These are phyloP conservation scores for Tephrocybe sp. DNA, from an alignment of 768 basidiomycete species.

Conservation along the genomic window DNA sequence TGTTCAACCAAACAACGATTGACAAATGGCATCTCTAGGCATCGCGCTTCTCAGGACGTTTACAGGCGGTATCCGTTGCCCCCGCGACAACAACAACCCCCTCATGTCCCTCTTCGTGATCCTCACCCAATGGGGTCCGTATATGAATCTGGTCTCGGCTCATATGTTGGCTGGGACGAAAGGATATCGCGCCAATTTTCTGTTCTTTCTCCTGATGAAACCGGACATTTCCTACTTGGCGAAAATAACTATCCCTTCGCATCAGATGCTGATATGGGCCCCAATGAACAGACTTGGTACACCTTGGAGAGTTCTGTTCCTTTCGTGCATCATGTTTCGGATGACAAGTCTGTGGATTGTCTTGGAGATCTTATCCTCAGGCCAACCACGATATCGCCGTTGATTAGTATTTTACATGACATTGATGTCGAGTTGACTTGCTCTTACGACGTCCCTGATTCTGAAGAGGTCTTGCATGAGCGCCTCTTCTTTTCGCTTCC, in stretches of 20 bases:
- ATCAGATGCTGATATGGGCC: conserved; percentile 27
- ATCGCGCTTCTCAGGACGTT: conserved; percentile 37
- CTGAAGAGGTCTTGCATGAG: conserved; percentile 28
- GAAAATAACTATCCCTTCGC: conserved; percentile 50
- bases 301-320: conserved; percentile 57
- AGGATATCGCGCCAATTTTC: conserved; percentile 37
- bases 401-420: conserved; percentile 55
- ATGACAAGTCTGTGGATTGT: conserved; percentile 33
- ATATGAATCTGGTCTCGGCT: conserved; percentile 44
- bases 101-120: conserved; percentile 50
- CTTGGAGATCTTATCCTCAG: conserved; percentile 36
- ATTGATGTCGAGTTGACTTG: conserved; percentile 51
- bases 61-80: conserved; percentile 54
- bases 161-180: conserved; percentile 19
- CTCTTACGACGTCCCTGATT: conserved; percentile 48
- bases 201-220: conserved; percentile 45
- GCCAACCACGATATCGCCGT: conserved; percentile 48
- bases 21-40: conserved; percentile 27
- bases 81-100: conserved; percentile 56
- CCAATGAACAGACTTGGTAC: conserved; percentile 47
- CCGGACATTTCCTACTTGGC: conserved; percentile 45
- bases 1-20: not conserved
- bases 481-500: conserved; percentile 46
- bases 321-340: conserved; percentile 29
- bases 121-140: conserved; percentile 54